A percentile compares a stretch with the other conserved stretches of the same genome.
These are phyloP conservation scores for Licmophora abbreviata DNA, from an alignment of 108 stramenopile genomes.

Conservation along the genomic window DNA sequence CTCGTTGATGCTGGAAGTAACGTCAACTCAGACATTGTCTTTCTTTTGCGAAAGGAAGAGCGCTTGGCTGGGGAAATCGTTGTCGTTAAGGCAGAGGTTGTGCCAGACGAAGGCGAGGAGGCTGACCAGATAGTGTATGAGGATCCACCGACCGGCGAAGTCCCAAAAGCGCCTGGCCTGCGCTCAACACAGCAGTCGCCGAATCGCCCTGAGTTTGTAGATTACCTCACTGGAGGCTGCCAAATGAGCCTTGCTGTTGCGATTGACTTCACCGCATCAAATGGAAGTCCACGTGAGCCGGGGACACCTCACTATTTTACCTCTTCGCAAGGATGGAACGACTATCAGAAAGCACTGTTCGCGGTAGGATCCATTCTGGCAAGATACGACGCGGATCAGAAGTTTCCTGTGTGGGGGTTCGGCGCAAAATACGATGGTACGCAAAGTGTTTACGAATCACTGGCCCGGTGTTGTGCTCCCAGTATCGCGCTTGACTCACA, in stretches of 20 bases:
- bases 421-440: constrained; percentile 90
- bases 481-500: too few species aligned
- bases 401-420: constrained; percentile 87
- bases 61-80: not conserved
- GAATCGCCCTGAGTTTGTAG: constrained; percentile 45
- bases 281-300: constrained; percentile 72
- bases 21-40: constrained; percentile 5
- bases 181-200: too few species aligned
- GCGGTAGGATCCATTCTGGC: constrained; percentile 67
- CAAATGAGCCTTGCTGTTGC: constrained; percentile 75
- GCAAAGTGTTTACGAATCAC: too few species aligned
- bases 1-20: constrained; percentile 32
- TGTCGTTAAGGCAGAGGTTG: constrained; percentile 11
- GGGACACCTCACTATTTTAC: constrained; percentile 76
- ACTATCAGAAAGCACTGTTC: constrained; percentile 79
- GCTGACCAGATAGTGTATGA: too few species aligned
- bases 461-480: too few species aligned
- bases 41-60: not conserved
- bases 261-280: constrained; percentile 91
- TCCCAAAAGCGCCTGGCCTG: too few species aligned
- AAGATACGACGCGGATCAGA: constrained; percentile 85
- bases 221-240: constrained; percentile 69
- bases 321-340: constrained; percentile 55
- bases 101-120: too few species aligned
- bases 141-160: too few species aligned